These are phyloP conservation scores for Metschnikowia henanensis DNA, from an alignment of 805 yeast species.

Conservation along the genomic window DNA sequence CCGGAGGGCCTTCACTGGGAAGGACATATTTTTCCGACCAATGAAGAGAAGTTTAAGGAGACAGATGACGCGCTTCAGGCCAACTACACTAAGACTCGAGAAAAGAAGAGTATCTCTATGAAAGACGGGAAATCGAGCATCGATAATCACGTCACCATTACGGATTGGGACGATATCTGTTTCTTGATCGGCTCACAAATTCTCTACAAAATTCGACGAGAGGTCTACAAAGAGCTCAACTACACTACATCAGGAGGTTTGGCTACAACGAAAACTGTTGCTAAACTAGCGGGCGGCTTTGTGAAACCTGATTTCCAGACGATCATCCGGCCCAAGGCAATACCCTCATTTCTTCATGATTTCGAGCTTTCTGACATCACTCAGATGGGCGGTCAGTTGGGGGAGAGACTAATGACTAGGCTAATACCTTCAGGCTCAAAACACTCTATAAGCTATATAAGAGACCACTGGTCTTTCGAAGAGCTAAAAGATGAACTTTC, in stretches of 20 bases:
- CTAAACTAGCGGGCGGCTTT: slow-evolving; percentile 85
- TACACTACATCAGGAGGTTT: slow-evolving; percentile 93
- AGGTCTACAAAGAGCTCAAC: slow-evolving; percentile 55
- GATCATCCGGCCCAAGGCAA: slow-evolving; percentile 51
- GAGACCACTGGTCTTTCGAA: slow-evolving; percentile 44
- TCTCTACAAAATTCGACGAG: slow-evolving; percentile 52
- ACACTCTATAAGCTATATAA: slow-evolving; percentile 48
- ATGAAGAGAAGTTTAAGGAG: slow-evolving; percentile 7
- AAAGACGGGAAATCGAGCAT: slow-evolving; percentile 46
- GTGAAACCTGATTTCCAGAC: slow-evolving; percentile 89
- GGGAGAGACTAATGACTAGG: slow-evolving; percentile 53
- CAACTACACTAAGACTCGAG: slow-evolving; percentile 4
- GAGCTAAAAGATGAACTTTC: slow-evolving; percentile 22
- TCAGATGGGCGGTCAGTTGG: slow-evolving; percentile 90
- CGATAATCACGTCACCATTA: not conserved
- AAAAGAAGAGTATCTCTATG: slow-evolving; percentile 3
- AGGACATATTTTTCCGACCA: slow-evolving; percentile 23
- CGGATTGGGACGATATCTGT: slow-evolving; percentile 79
- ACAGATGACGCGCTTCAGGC: slow-evolving; percentile 1
- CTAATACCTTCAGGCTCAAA: slow-evolving; percentile 50
- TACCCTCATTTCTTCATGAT: slow-evolving; percentile 53
- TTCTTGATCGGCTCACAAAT: slow-evolving; percentile 65
- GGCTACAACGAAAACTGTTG: slow-evolving; percentile 70
- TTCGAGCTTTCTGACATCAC: slow-evolving; percentile 75
- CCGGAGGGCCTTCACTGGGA: slow-evolving; percentile 33